Evolutionary conservation across 2,329 filamentous ascomycete genomes (phyloP), one percentile per base, ranked within the genome.

Genomic region (Ophiognomonia clavigignenti-juglandacearum): DNA sequence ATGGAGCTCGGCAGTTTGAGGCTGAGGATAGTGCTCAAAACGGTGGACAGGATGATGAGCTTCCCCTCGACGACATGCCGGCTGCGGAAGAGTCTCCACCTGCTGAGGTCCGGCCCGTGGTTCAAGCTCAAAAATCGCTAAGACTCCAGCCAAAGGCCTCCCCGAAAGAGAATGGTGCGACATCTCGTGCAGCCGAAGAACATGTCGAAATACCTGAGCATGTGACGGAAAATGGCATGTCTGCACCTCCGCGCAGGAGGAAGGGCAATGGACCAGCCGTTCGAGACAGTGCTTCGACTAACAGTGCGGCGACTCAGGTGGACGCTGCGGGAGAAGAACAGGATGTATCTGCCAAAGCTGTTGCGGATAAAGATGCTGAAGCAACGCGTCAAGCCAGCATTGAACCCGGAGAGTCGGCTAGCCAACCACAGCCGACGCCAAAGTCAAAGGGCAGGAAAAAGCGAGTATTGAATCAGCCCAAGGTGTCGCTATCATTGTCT

Each of bases 401-500:
- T 9, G 43, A 39, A n/a, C 36, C 36, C n/a, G 35, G 36, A 19
- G 35, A 34, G 24, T 32, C 43, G 16, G 43, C 36, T 16, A 39
- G 35, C 19, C 43, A 34, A 27, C 27, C 35, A 11, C 40, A 36
- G 22, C 31, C 29, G 10, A 37, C 24, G 43, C 14, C 43, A 18
- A 45, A 39, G 16, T n/a, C 35, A 11, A 45, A 39, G 14, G 24
- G 23, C 19, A 48, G 26, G 18, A 51, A 42, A 23, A 51, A 45
- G 27, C 47, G 49, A 11, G 35, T 32, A 3, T 45, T 51, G 9
- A 9, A 13, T 0, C 49, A 51, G 23, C 19, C 41, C 2, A 48
- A 45, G 16, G 27, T 45, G 1, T 44, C 49, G 11, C 41, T 48
- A 6, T 51, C 49, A 14, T 35, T 51, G 4, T 51, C 49, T 22